Percentiles rank a stretch among this genome's conserved stretches.
Conservation (phyloP, 108 stramenopile species). For the Conticribra weissflogii region DNA sequence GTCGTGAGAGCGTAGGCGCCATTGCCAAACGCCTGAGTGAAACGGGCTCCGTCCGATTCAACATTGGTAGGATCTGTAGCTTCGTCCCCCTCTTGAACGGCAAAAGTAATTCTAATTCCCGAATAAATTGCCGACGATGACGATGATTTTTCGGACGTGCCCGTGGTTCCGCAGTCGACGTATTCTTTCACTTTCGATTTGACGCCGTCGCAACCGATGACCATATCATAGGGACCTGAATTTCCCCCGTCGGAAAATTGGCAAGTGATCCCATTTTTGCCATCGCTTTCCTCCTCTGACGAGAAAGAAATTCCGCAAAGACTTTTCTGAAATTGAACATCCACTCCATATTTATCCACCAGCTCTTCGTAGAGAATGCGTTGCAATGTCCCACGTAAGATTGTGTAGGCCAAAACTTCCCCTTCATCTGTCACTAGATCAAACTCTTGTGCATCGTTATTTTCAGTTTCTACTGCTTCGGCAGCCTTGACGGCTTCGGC, state of each 20-base stretch:
- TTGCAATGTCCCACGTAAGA: conserved; percentile 79
- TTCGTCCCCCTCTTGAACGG: conserved; percentile 59
- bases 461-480: background rate
- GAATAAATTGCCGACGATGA: conserved; percentile 66
- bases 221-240: conserved; percentile 75
- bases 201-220: conserved; percentile 87
- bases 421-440: conserved; percentile 30
- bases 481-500: background rate
- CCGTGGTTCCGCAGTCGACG: conserved; percentile 45
- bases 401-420: conserved; percentile 62
- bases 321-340: conserved; percentile 58
- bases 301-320: conserved; percentile 46
- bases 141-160: conserved; percentile 7
- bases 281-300: background rate
- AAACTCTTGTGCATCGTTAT: background rate
- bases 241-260: conserved; percentile 64
- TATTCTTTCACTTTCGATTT: conserved; percentile 71
- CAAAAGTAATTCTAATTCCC: conserved; percentile 77
- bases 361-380: conserved; percentile 56
- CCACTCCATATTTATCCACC: conserved; percentile 19
- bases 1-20: conserved; percentile 74
- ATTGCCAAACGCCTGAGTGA: conserved; percentile 73
- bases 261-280: conserved; percentile 46
- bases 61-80: conserved; percentile 4
- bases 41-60: conserved; percentile 18